phyloP scores from a whole-genome alignment of 140 eudicot species.

The Anethum foeniculum region DNA sequence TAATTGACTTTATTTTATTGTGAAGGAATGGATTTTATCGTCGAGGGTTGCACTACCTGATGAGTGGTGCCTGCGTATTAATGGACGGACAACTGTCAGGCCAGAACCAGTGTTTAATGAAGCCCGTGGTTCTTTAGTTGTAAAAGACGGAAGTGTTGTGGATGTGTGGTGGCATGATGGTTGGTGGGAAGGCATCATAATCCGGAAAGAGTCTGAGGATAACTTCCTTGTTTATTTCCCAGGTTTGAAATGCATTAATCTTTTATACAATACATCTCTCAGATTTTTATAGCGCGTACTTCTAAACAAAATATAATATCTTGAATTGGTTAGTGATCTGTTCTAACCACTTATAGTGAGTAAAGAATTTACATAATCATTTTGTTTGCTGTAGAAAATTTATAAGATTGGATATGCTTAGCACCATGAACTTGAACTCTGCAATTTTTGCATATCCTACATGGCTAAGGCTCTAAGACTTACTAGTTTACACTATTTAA shows the following conservation, averaged over 20 bases:
- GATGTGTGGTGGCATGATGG: slow-evolving; percentile 93
- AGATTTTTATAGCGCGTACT: neutral
- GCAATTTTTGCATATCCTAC: neutral
- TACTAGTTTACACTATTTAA: neutral
- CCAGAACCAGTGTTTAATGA: slow-evolving; percentile 28
- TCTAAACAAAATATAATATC: neutral
- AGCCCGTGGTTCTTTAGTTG: slow-evolving; percentile 5
- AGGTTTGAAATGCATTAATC: slow-evolving; percentile 26
- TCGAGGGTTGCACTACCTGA: slow-evolving; percentile 49
- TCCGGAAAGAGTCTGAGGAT: slow-evolving; percentile 47
- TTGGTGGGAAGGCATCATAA: slow-evolving; percentile 97
- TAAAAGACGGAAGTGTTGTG: slow-evolving; percentile 47
- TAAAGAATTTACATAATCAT: neutral
- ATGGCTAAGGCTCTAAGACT: neutral
- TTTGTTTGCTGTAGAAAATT: neutral
- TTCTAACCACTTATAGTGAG: neutral
- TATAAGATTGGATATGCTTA: neutral
- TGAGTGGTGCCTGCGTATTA: slow-evolving; percentile 39
- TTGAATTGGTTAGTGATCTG: neutral
- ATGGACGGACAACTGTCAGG: slow-evolving; percentile 58
- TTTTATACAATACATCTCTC: no score
- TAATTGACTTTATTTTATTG: neutral
- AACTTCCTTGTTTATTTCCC: slow-evolving; percentile 59
- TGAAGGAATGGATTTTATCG: slow-evolving; percentile 79
- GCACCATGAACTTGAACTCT: neutral